phyloP scores from a whole-genome alignment of 2,329 filamentous ascomycete genomes.

The Aspergillus novoparasiticus region DNA sequence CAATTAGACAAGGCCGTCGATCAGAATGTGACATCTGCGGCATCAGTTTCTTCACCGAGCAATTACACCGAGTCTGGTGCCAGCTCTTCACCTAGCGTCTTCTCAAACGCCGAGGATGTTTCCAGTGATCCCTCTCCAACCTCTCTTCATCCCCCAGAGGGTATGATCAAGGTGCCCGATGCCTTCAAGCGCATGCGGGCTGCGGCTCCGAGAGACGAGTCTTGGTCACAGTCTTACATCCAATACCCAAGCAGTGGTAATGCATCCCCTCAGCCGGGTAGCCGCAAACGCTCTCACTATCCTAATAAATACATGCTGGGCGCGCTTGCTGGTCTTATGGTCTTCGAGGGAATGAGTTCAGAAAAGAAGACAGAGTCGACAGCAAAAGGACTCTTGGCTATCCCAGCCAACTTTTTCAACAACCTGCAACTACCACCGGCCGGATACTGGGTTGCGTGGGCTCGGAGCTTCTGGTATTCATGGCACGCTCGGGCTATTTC shows the following conservation, averaged over 20 bases:
- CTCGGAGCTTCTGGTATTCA: constrained; percentile 35
- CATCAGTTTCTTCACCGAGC: constrained; percentile 44
- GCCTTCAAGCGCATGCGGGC: constrained; percentile 46
- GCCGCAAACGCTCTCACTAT: constrained; percentile 53
- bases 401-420: constrained; percentile 63
- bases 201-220: constrained; percentile 34
- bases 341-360: constrained; percentile 77
- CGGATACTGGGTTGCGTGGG: constrained; percentile 28
- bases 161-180: constrained; percentile 48
- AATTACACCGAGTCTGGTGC: constrained; percentile 40
- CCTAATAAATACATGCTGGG: constrained; percentile 85
- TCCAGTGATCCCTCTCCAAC: constrained; percentile 33
- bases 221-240: constrained; percentile 44
- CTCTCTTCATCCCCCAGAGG: constrained; percentile 41
- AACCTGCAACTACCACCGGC: constrained; percentile 30
- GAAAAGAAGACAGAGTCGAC: constrained; percentile 64
- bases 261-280: constrained; percentile 42
- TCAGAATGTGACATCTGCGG: constrained; percentile 40
- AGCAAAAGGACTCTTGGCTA: constrained; percentile 66
- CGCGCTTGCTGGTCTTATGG: constrained; percentile 87
- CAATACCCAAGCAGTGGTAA: constrained; percentile 29
- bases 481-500: constrained; percentile 42
- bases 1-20: constrained; percentile 69
- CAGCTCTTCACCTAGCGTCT: constrained; percentile 43
- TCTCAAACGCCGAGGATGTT: constrained; percentile 43